Evolutionary conservation across 345 rosid species (phyloP).

Genomic region (Erysimum cheiranthoides): DNA sequence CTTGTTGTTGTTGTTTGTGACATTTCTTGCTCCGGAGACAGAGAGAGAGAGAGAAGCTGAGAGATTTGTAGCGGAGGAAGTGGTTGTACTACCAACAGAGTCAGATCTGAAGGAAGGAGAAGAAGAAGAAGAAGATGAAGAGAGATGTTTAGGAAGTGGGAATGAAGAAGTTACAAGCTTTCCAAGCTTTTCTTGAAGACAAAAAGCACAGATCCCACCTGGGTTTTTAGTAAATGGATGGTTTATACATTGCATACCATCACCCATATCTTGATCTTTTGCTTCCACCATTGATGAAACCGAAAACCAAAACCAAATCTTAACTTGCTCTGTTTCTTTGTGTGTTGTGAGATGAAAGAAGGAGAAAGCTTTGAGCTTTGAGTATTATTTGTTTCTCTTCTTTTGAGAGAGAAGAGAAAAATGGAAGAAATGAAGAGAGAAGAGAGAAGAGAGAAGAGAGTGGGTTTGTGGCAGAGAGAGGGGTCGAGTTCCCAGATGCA

Average conservation of each 20-base stretch:
- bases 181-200: constrained; percentile 97
- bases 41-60: constrained; percentile 54
- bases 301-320: neutral
- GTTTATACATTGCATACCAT: constrained; percentile 79
- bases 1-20: constrained; percentile 39
- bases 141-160: constrained; percentile 62
- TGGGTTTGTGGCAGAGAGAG: constrained; percentile 40
- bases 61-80: constrained; percentile 23
- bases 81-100: constrained; percentile 30
- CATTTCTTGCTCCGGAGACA: constrained; percentile 47
- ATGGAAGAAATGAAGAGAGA: constrained; percentile 28
- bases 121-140: constrained; percentile 59
- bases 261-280: constrained; percentile 71
- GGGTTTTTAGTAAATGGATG: constrained; percentile 83
- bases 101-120: constrained; percentile 95
- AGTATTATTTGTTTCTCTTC: constrained; percentile 26
- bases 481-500: constrained; percentile 65
- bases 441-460: constrained; percentile 32
- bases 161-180: constrained; percentile 91
- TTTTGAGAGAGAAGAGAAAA: constrained; percentile 46
- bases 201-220: constrained; percentile 98
- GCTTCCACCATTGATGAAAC: constrained; percentile 48
- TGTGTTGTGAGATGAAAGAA: neutral
- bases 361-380: constrained; percentile 22
- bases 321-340: neutral